phyloP scores from a whole-genome alignment of 495 filamentous ascomycete species.

The Trichocladium uniseriatum region DNA sequence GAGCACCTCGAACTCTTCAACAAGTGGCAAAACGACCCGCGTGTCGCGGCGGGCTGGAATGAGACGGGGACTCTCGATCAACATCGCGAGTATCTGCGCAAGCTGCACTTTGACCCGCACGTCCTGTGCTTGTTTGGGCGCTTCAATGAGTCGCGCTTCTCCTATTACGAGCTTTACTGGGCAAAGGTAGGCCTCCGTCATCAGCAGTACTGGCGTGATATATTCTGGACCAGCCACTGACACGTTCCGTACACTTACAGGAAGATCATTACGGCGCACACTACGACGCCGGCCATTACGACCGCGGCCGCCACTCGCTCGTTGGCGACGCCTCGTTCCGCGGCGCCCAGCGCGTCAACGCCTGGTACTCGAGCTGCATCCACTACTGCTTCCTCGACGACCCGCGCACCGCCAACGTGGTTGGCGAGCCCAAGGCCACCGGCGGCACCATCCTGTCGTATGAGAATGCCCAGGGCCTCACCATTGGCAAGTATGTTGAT shows the following conservation, averaged over 20 bases:
- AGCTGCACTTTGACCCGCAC: conserved; percentile 50
- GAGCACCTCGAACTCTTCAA: conserved; percentile 52
- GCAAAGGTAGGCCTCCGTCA: conserved; percentile 42
- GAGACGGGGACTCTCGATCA: conserved; percentile 55
- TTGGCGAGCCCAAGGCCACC: conserved; percentile 53
- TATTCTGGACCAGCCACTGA: background rate
- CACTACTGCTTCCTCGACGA: conserved; percentile 61
- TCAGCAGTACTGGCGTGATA: too few relatives aligned
- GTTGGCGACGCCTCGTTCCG: conserved; percentile 51
- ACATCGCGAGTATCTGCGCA: conserved; percentile 51
- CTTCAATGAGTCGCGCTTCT: conserved; percentile 49
- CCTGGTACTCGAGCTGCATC: conserved; percentile 55
- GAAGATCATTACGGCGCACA: conserved; percentile 56
- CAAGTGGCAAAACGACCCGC: conserved; percentile 56
- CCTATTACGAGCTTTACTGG: conserved; percentile 61
- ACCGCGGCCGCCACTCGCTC: conserved; percentile 57
- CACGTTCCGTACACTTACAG: conserved; percentile 24
- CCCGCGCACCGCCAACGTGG: conserved; percentile 48
- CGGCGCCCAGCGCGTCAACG: conserved; percentile 52
- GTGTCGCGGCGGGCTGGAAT: conserved; percentile 56
- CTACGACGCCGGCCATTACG: conserved; percentile 50
- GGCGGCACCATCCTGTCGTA: conserved; percentile 48
- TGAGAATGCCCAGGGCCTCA: conserved; percentile 51
- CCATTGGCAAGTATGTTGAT: conserved; percentile 51
- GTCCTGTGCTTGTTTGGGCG: conserved; percentile 50